Evolutionary conservation across 805 yeast species (phyloP), one percentile per base, ranked within the genome.

Genomic region (Kazachstania kunashirensis): DNA sequence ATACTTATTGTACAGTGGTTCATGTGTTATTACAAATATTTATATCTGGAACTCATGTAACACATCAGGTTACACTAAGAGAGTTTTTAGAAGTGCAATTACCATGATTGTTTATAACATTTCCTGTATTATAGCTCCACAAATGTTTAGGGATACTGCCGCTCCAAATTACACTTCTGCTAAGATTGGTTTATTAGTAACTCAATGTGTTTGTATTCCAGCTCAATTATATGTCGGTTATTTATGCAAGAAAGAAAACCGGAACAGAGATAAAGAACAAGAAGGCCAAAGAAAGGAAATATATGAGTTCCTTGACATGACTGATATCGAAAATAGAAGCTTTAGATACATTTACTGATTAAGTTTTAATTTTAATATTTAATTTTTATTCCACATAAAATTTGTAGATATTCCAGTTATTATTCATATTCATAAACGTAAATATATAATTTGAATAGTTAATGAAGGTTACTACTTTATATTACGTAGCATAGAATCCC

Each of bases 71-170:
- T 71, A 73, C 38, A 73, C 79, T 5, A 76, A 76, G 48, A 66
- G 75, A 42, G 55, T 73, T 18, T 67, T 68, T 23, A 59, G 79
- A 41, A 74, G 73, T 46, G 73, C 71, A 5, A 47, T 68, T 17
- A 73, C 76, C 0, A 69, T 75, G 75, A 61, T 75, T 36, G 71
- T 69, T n/a, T 75, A 74, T 48, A 73, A 76, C 9, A 54, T 75
- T 17, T 74, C 78, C 6, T 69, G 77, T 46, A 57, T 80, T 41
- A 62, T 75, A 33, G 84, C 82, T 0, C 83, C 85, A 3, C 81
- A 77, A 47, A 58, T 75, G 47, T 77, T 77, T 56, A 67, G 72
- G 43, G 63, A 63, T 0, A 45, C 61, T 13, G 66, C 71, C 38
- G 67, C 71, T 10, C 82, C 82, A 21, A 55, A 61, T 12, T 78